These are phyloP conservation scores for Phoma herbarum DNA, from an alignment of 2,329 filamentous ascomycete genomes.

Conservation along the genomic window DNA sequence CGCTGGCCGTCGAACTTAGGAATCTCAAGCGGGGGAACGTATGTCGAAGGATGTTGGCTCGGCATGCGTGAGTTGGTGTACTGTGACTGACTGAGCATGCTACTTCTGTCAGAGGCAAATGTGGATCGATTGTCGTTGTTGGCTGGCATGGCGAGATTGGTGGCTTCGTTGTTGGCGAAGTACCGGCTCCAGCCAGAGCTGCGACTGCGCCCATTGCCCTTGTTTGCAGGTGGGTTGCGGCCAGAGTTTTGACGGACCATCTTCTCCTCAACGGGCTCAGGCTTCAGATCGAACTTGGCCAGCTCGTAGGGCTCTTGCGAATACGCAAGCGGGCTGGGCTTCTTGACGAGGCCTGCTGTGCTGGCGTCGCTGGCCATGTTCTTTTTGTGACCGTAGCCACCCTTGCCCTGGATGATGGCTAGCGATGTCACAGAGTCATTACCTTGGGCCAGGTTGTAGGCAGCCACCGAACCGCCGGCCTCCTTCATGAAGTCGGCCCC, in stretches of 20 bases:
- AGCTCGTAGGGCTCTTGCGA: slow-evolving; percentile 55
- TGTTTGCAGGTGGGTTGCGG: slow-evolving; percentile 32
- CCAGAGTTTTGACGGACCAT: slow-evolving; percentile 50
- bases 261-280: slow-evolving; percentile 41
- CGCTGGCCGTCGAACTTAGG: slow-evolving; percentile 65
- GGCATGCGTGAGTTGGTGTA: slow-evolving; percentile 64
- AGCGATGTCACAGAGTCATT: slow-evolving; percentile 55
- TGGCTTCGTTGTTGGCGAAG: slow-evolving; percentile 76
- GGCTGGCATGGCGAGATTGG: slow-evolving; percentile 65
- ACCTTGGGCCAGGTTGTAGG: slow-evolving; percentile 41
- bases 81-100: slow-evolving; percentile 48
- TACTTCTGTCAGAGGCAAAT: slow-evolving; percentile 52
- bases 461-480: slow-evolving; percentile 55
- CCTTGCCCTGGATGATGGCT: slow-evolving; percentile 64
- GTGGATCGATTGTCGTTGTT: slow-evolving; percentile 62
- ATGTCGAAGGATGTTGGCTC: slow-evolving; percentile 70
- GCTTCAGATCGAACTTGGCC: slow-evolving; percentile 55
- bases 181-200: slow-evolving; percentile 82
- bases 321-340: slow-evolving; percentile 54
- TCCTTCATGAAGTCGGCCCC: slow-evolving; percentile 63
- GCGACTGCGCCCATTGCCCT: slow-evolving; percentile 43
- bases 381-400: slow-evolving; percentile 59
- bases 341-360: slow-evolving; percentile 68
- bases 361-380: slow-evolving; percentile 66
- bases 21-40: slow-evolving; percentile 70